Percentiles rank a stretch among this genome's conserved stretches.
These are phyloP conservation scores for Singerocomus rubriflavus DNA, from an alignment of 1,284 basidiomycete species.

Conservation along the genomic window DNA sequence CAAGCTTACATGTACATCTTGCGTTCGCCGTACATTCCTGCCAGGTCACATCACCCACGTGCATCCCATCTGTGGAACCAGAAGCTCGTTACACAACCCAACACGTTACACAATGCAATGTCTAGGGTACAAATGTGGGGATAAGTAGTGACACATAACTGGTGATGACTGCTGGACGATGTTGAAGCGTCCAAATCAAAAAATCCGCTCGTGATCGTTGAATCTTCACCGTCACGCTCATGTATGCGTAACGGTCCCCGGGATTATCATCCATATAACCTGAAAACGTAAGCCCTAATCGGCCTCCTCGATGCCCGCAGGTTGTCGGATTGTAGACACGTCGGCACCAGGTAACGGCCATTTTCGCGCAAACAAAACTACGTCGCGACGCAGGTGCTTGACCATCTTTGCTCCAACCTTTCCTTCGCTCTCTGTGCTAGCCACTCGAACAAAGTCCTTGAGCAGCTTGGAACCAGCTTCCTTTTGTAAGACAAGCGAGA, in stretches of 20 bases:
- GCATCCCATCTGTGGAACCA: too few species aligned
- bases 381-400: slow-evolving; percentile 69
- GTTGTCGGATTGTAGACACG: slow-evolving; percentile 56
- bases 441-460: slow-evolving; percentile 92
- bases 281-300: slow-evolving; percentile 3
- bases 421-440: slow-evolving; percentile 67
- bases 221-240: slow-evolving; percentile 22
- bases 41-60: too few species aligned
- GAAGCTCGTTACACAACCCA: neutral
- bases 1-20: too few species aligned
- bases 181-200: slow-evolving; percentile 28
- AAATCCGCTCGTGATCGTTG: slow-evolving; percentile 29
- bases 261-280: neutral
- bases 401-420: slow-evolving; percentile 74
- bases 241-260: neutral
- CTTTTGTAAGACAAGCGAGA: slow-evolving; percentile 85
- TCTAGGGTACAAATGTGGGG: neutral
- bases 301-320: slow-evolving; percentile 65
- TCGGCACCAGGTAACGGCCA: slow-evolving; percentile 96
- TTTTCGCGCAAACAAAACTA: slow-evolving; percentile 73
- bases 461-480: slow-evolving; percentile 94
- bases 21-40: too few species aligned
- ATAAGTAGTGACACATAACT: slow-evolving; percentile 9
- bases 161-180: slow-evolving; percentile 20
- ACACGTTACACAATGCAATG: neutral